These are phyloP conservation scores for Colletotrichum tamarilloi DNA, from an alignment of 2,329 filamentous ascomycete species.

Conservation along the genomic window DNA sequence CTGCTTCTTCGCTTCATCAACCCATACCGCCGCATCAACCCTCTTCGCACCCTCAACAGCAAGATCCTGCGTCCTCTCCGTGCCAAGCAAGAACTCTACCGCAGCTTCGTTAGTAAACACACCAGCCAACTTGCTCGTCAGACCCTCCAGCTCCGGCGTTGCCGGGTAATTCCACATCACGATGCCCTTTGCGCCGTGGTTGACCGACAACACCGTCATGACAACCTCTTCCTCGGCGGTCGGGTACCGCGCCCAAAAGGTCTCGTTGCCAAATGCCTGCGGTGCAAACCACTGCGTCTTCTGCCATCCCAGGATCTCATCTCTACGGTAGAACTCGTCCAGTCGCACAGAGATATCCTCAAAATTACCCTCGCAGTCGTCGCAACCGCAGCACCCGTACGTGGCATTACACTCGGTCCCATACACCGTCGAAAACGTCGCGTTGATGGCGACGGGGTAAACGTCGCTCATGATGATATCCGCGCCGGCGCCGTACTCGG, in stretches of 20 bases:
- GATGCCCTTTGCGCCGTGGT: constrained; percentile 56
- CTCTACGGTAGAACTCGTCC: constrained; percentile 51
- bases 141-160: constrained; percentile 47
- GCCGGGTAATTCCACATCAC: constrained; percentile 59
- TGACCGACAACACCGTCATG: constrained; percentile 57
- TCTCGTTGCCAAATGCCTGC: constrained; percentile 60
- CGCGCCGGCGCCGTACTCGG: constrained; percentile 62
- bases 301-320: constrained; percentile 55
- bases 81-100: constrained; percentile 45
- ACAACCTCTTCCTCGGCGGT: constrained; percentile 54
- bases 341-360: constrained; percentile 60
- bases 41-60: constrained; percentile 18
- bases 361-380: constrained; percentile 66
- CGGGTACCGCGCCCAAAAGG: constrained; percentile 60
- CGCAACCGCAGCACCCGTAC: constrained; percentile 72
- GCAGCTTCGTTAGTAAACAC: constrained; percentile 51
- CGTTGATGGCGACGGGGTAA: constrained; percentile 69
- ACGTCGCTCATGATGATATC: constrained; percentile 71
- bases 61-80: constrained; percentile 17
- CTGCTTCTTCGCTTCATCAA: background rate
- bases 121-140: constrained; percentile 52
- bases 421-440: constrained; percentile 62
- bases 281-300: constrained; percentile 57
- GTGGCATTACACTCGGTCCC: constrained; percentile 67
- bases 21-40: constrained; percentile 26